Base-by-base conservation (phyloP, 1,284 basidiomycete species). In the Ustilago cynodontis region DNA sequence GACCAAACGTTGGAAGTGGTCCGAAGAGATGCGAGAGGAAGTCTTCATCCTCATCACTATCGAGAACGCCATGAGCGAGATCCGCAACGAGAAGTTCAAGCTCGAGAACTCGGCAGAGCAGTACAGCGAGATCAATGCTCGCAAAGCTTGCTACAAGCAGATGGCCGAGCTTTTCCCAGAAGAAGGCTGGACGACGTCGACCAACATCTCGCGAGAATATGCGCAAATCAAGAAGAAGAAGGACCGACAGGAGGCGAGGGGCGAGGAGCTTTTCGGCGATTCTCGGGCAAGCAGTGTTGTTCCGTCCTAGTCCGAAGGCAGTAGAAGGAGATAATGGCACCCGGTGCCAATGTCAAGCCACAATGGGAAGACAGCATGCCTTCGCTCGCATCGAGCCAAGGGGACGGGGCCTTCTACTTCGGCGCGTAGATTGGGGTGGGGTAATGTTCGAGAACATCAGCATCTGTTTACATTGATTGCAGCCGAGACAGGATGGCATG, bases 41-140 rank as follows among this genome's bases (percentile, higher is more conserved):
- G 65, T 85, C 31, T 82, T 80, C 35, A 69, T 78, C 18, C 71
- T 82, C 51, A 78, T 85, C 53, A 81, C 78, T 3, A 78, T 85
- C 57, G 82, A 83, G 41, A 82, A 84, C 62, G 83, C 81, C 26
- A 82, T 84, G 75, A 81, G 77, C 53, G 83, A 85, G 62, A 65
- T 85, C 11, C 58, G 65, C 9, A 82, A 81, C 60, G 84, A 85
- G 53, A 85, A 85, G 67, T 52, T 75, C 54, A 77, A 75, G 67
- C 74, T 83, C 13, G 84, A 85, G 50, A 80, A 78, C 33, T 65
- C 77, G 45, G 59, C 72, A 5, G 80, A 85, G 54, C 71, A 78
- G 39, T 71, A 74, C 59, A 82, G 81, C 77, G 79, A 85, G 58
- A 81, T 85, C 68, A 82, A 78, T 45, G 77, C 78, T 6, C 78